Percentiles rank a stretch among this genome's conserved stretches.
Conservation (phyloP, 768 basidiomycete genomes). For the Mycena alexandri region DNA sequence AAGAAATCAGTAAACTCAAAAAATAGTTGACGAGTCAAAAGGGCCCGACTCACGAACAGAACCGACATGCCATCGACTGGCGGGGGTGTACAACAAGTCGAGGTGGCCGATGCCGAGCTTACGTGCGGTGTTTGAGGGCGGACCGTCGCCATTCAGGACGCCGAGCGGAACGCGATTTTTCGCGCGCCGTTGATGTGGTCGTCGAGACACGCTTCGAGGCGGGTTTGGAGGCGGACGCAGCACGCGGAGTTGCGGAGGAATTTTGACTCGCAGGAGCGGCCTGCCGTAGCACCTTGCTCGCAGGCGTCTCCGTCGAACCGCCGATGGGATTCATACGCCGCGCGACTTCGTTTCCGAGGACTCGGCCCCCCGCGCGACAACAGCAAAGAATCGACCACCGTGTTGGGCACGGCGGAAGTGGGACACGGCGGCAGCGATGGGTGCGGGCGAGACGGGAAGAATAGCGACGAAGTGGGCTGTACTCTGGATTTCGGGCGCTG, state of each 20-base stretch:
- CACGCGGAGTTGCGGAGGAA: too few species aligned
- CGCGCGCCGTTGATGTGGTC: background rate
- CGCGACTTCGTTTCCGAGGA: conserved; percentile 15
- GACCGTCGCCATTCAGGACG: background rate
- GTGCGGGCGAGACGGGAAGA: background rate
- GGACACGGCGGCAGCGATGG: background rate
- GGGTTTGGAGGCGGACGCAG: background rate
- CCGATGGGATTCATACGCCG: background rate
- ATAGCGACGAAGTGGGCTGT: background rate
- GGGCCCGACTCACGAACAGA: background rate
- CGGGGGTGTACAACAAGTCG: background rate
- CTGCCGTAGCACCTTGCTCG: background rate
- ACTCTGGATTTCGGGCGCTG: background rate
- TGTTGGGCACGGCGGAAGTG: background rate
- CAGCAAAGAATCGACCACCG: background rate
- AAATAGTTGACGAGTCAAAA: background rate
- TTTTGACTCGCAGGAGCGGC: too few species aligned
- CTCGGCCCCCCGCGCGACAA: background rate
- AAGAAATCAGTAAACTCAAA: background rate
- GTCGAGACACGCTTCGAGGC: background rate
- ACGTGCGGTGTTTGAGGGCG: background rate
- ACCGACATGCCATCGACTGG: conserved; percentile 4
- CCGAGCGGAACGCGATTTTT: background rate
- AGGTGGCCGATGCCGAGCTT: conserved; percentile 19
- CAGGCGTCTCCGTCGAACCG: background rate